phyloP scores from a whole-genome alignment of 441 rosid species.

The Hura crepitans region DNA sequence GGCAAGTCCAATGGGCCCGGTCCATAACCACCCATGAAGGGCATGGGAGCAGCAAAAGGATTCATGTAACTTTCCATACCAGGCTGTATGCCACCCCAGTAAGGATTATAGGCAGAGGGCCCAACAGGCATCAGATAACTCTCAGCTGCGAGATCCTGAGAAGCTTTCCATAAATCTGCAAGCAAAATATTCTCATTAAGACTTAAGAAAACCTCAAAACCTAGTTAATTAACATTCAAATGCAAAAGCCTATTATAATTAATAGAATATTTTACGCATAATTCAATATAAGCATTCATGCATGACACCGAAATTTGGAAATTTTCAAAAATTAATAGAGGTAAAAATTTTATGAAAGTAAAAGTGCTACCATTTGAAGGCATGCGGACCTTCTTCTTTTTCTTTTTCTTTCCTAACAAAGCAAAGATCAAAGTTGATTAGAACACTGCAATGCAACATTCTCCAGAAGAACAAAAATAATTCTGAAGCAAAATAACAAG shows the following conservation, averaged over 20 bases:
- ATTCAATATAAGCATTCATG: neutral
- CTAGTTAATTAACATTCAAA: constrained; percentile 12
- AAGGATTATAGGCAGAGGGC: constrained; percentile 67
- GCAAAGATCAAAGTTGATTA: constrained; percentile 13
- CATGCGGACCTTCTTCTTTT: constrained; percentile 74
- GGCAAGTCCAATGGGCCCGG: constrained; percentile 61
- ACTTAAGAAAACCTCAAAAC: neutral
- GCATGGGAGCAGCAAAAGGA: constrained; percentile 63
- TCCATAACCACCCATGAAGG: constrained; percentile 82
- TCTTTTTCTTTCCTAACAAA: constrained; percentile 78
- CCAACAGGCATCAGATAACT: constrained; percentile 88
- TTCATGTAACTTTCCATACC: constrained; percentile 74
- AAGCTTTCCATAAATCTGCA: constrained; percentile 74
- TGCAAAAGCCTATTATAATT: neutral
- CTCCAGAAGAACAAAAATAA: neutral
- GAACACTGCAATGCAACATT: neutral
- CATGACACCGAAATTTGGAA: neutral
- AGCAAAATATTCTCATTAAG: constrained; percentile 16
- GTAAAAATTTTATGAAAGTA: neutral
- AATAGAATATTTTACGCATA: neutral
- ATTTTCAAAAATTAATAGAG: neutral
- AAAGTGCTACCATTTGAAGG: constrained; percentile 54
- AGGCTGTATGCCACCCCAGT: constrained; percentile 79
- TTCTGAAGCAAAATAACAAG: neutral
- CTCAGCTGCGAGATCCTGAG: constrained; percentile 73